Evolutionary conservation across 2,329 filamentous ascomycete genomes (phyloP).

Genomic region (Fonsecaea monophora): DNA sequence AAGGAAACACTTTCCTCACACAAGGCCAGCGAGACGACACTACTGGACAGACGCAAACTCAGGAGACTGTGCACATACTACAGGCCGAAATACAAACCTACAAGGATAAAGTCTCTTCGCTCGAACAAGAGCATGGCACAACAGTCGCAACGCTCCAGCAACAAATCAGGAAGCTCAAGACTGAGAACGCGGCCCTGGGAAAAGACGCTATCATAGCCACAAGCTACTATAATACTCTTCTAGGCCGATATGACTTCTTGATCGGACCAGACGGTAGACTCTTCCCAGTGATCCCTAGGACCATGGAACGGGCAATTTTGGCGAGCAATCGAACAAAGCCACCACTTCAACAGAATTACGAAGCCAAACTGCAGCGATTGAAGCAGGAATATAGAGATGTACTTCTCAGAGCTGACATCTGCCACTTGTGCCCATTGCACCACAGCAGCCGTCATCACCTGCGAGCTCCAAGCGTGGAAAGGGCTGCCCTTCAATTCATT

Average conservation of each 20-base stretch:
- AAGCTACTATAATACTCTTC: conserved; percentile 19
- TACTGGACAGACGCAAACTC: background rate
- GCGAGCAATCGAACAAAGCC: background rate
- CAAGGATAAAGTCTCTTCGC: background rate
- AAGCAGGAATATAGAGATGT: background rate
- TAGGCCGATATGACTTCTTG: conserved; percentile 15
- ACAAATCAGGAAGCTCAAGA: background rate
- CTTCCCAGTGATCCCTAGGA: conserved; percentile 16
- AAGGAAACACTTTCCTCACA: background rate
- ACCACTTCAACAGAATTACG: background rate
- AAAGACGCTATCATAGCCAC: background rate
- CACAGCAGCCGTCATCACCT: background rate
- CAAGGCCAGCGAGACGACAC: background rate
- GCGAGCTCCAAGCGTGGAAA: background rate
- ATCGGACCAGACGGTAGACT: conserved; percentile 14
- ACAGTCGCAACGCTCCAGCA: background rate
- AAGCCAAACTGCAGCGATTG: background rate
- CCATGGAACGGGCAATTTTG: conserved; percentile 4
- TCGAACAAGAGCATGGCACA: background rate
- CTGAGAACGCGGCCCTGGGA: background rate
- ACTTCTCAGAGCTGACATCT: background rate
- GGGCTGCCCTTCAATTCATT: background rate
- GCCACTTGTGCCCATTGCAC: background rate
- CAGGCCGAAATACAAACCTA: background rate
- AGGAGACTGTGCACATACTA: background rate